A percentile compares a stretch with the other conserved stretches of the same genome.
Evolutionary conservation across 768 basidiomycete genomes (phyloP).

Genomic region (Pisolithus sp.): DNA sequence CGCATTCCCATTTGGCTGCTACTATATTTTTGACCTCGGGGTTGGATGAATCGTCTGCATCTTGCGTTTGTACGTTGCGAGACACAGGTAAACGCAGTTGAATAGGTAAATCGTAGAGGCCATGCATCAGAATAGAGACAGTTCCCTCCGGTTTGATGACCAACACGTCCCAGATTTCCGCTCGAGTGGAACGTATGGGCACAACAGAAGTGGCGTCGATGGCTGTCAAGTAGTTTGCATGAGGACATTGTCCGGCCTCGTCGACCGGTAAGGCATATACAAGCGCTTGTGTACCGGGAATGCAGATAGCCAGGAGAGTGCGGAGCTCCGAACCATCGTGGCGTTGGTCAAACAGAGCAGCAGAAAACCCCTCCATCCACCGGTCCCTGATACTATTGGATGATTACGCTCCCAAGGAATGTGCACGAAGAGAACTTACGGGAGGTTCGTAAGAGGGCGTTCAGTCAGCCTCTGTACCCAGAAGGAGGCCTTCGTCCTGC

Average conservation of each 20-base stretch:
- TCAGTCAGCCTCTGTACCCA: conserved; percentile 64
- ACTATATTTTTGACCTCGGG: conserved; percentile 31
- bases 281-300: conserved; percentile 40
- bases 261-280: conserved; percentile 43
- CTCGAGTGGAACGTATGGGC: conserved; percentile 58
- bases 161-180: conserved; percentile 61
- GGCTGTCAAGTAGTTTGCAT: conserved; percentile 33
- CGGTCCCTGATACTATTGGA: conserved; percentile 3
- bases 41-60: not conserved
- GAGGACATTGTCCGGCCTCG: conserved; percentile 35
- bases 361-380: conserved; percentile 31
- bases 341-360: conserved; percentile 58
- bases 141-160: conserved; percentile 51
- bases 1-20: conserved; percentile 41
- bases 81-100: conserved; percentile 18
- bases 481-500: conserved; percentile 62
- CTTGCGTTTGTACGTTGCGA: not conserved
- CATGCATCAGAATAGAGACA: conserved; percentile 59
- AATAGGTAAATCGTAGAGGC: conserved; percentile 39
- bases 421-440: conserved; percentile 38
- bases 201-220: conserved; percentile 46
- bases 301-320: conserved; percentile 49
- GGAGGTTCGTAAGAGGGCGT: conserved; percentile 38
- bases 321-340: conserved; percentile 50
- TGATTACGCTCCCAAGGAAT: conserved; percentile 2